A percentile compares a stretch with the other conserved stretches of the same genome.
These are phyloP conservation scores for Bjerkandera adusta DNA, from an alignment of 1,284 basidiomycete species.

Conservation along the genomic window DNA sequence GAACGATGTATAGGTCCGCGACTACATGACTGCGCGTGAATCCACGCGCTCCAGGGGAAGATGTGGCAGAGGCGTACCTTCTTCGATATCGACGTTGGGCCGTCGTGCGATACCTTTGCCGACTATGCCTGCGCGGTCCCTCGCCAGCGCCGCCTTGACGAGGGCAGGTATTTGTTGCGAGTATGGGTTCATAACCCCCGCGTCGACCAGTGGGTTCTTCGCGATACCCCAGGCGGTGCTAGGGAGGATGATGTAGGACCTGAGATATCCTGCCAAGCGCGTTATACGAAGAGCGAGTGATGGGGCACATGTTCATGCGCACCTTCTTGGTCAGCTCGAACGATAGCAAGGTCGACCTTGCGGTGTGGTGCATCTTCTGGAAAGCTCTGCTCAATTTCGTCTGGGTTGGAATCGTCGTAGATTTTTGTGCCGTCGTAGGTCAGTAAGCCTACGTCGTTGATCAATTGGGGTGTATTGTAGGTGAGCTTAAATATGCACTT, in stretches of 20 bases:
- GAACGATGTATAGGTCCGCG: slow-evolving; percentile 24
- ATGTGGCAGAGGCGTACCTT: slow-evolving; percentile 22
- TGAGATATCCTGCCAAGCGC: slow-evolving; percentile 33
- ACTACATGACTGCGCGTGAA: slow-evolving; percentile 12
- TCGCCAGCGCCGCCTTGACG: slow-evolving; percentile 27
- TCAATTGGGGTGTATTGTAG: no score
- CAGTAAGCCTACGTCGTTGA: slow-evolving; percentile 32
- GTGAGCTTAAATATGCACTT: slow-evolving; percentile 21
- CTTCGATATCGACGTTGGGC: slow-evolving; percentile 32
- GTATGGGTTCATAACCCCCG: slow-evolving; percentile 34
- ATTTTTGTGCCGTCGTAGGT: slow-evolving; percentile 39
- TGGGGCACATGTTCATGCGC: no score
- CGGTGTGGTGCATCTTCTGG: slow-evolving; percentile 27
- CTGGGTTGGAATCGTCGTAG: slow-evolving; percentile 42
- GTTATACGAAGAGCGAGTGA: no score
- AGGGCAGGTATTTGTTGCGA: slow-evolving; percentile 37
- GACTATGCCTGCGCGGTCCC: slow-evolving; percentile 33
- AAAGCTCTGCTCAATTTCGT: slow-evolving; percentile 31
- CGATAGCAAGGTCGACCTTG: slow-evolving; percentile 25
- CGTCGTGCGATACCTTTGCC: slow-evolving; percentile 29
- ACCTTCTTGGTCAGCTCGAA: slow-evolving; percentile 35
- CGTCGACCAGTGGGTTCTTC: slow-evolving; percentile 31
- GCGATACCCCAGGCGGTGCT: slow-evolving; percentile 40
- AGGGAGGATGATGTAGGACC: slow-evolving; percentile 38
- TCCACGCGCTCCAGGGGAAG: not conserved